These are phyloP conservation scores for Dothidotthia symphoricarpi DNA, from an alignment of 2,329 filamentous ascomycete genomes.

Conservation along the genomic window DNA sequence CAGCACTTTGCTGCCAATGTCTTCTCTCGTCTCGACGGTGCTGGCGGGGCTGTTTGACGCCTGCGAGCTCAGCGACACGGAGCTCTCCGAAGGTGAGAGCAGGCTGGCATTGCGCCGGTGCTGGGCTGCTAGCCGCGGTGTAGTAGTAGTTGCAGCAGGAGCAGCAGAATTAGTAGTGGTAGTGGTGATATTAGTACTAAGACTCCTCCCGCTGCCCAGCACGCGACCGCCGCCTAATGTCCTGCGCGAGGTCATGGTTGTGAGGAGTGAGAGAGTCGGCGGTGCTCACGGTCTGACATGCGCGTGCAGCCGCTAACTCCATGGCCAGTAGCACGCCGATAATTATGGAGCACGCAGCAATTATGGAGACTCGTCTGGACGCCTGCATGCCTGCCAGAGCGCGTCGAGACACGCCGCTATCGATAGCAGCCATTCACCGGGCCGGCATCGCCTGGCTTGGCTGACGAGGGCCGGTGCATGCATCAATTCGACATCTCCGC, in stretches of 20 bases:
- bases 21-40: constrained; percentile 65
- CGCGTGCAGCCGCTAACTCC: too few species aligned
- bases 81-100: constrained; percentile 67
- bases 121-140: constrained; percentile 18
- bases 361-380: too few species aligned
- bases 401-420: too few species aligned
- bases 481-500: constrained; percentile 14
- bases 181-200: constrained; percentile 43
- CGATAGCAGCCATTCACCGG: too few species aligned
- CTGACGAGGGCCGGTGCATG: too few species aligned
- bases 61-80: constrained; percentile 73
- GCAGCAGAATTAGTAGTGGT: not conserved
- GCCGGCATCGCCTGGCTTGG: too few species aligned
- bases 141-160: constrained; percentile 22
- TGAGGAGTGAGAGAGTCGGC: constrained; percentile 11
- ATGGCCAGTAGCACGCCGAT: too few species aligned
- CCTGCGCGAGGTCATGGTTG: constrained; percentile 53
- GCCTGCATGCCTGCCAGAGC: too few species aligned
- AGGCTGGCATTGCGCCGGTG: constrained; percentile 48
- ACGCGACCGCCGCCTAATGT: constrained; percentile 85
- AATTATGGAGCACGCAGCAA: constrained; percentile 4
- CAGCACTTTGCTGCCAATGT: constrained; percentile 78
- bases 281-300: constrained; percentile 15
- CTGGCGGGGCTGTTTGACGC: constrained; percentile 69
- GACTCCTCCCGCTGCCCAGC: constrained; percentile 79